phyloP scores from a whole-genome alignment of 257 asterid genomes.

The Ballota nigra region DNA sequence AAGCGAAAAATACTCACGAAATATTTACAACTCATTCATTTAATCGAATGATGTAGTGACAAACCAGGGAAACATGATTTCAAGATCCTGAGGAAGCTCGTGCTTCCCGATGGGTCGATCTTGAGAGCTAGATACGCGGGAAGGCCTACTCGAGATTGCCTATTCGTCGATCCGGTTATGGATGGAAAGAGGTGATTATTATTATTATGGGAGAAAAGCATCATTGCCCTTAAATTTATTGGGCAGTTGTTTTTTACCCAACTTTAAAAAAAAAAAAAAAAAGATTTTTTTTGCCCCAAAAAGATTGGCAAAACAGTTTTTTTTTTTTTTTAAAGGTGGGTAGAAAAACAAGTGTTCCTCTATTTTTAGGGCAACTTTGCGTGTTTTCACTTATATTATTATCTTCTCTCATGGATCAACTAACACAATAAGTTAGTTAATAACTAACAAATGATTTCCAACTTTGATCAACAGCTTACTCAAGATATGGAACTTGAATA shows the following conservation, averaged over 20 bases:
- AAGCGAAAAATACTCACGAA: neutral
- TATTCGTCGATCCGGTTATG: conserved; percentile 58
- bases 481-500: conserved; percentile 77
- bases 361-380: too few relatives aligned
- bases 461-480: conserved; percentile 34
- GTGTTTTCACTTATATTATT: too few relatives aligned
- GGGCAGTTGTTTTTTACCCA: too few relatives aligned
- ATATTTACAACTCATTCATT: neutral
- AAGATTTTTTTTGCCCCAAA: too few relatives aligned
- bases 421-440: neutral
- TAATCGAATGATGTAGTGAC: conserved; percentile 22
- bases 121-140: conserved; percentile 61
- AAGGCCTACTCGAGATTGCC: conserved; percentile 59
- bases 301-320: too few relatives aligned
- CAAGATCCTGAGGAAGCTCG: conserved; percentile 54
- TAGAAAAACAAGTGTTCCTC: too few relatives aligned
- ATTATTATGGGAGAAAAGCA: too few relatives aligned
- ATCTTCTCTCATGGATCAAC: neutral
- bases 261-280: too few relatives aligned
- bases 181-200: conserved; percentile 41
- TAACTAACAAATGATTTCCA: neutral
- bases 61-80: conserved; percentile 59
- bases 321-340: too few relatives aligned
- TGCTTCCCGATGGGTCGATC: conserved; percentile 65
- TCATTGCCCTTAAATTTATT: too few relatives aligned